Conservation (phyloP, 2,329 filamentous ascomycete species). For the Dryadomyces sulphureus region DNA sequence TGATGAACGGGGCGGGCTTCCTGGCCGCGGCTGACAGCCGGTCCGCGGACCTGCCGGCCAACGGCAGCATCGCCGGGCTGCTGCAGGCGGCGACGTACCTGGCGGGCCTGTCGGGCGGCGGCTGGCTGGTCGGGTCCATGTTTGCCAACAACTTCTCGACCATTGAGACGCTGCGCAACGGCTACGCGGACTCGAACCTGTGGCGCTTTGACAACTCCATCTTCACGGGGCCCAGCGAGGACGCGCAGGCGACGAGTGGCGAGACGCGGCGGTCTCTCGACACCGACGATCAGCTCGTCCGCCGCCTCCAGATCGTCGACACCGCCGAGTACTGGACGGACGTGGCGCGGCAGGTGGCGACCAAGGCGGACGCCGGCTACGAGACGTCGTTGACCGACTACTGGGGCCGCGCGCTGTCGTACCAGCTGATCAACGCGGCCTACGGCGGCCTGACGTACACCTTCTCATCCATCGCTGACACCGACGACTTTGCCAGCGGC, state of each 20-base stretch:
- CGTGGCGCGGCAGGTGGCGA: slow-evolving; percentile 39
- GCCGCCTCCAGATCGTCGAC: slow-evolving; percentile 13
- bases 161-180: slow-evolving; percentile 39
- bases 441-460: slow-evolving; percentile 65
- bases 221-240: slow-evolving; percentile 17
- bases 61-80: slow-evolving; percentile 63
- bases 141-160: slow-evolving; percentile 75
- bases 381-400: slow-evolving; percentile 70
- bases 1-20: slow-evolving; percentile 70
- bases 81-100: slow-evolving; percentile 72
- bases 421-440: slow-evolving; percentile 65
- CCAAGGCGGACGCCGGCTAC: slow-evolving; percentile 49
- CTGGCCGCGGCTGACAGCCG: slow-evolving; percentile 66
- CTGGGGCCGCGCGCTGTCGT: slow-evolving; percentile 76
- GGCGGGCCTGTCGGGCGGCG: slow-evolving; percentile 66
- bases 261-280: not conserved
- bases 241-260: slow-evolving; percentile 11
- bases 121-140: slow-evolving; percentile 73
- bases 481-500: slow-evolving; percentile 25
- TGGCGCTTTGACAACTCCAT: slow-evolving; percentile 22
- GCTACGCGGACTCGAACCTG: slow-evolving; percentile 17
- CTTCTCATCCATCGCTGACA: slow-evolving; percentile 52
- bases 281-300: slow-evolving; percentile 2
- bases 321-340: slow-evolving; percentile 40
- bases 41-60: slow-evolving; percentile 42